phyloP scores from a whole-genome alignment of 305 asterid genomes.

The Euphrasia arctica region DNA sequence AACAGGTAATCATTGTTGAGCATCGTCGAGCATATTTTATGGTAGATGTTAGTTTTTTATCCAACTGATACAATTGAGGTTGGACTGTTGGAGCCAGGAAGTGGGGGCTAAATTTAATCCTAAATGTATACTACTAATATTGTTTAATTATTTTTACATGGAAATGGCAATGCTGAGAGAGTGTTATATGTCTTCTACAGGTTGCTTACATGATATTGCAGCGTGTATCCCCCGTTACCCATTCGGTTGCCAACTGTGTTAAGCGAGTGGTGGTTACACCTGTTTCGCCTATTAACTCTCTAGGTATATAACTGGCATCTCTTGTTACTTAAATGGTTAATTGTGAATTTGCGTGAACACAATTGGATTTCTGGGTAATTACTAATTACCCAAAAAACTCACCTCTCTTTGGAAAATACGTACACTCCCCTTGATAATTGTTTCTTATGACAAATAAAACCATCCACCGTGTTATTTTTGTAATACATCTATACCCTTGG shows the following conservation, averaged over 20 bases:
- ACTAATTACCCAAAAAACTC: background rate
- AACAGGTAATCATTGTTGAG: conserved; percentile 54
- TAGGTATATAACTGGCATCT: conserved; percentile 53
- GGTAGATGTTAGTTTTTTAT: no score
- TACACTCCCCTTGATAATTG: background rate
- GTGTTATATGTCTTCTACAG: conserved; percentile 36
- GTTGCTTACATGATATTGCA: conserved; percentile 93
- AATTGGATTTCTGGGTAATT: background rate
- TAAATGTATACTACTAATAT: background rate
- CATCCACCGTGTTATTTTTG: background rate
- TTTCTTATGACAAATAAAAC: background rate
- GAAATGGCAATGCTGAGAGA: conserved; percentile 23
- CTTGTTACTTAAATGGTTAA: background rate
- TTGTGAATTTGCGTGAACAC: background rate
- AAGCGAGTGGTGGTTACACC: conserved; percentile 98
- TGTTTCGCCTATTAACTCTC: conserved; percentile 61
- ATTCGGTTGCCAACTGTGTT: conserved; percentile 92
- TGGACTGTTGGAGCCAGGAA: background rate
- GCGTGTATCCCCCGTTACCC: conserved; percentile 93
- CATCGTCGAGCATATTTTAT: background rate
- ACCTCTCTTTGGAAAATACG: background rate
- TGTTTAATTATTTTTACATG: background rate
- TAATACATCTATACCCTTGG: background rate
- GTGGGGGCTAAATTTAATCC: background rate
- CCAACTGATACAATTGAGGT: background rate